Evolutionary conservation across 2,329 filamentous ascomycete genomes (phyloP).

Genomic region (Cercospora nicotianae): DNA sequence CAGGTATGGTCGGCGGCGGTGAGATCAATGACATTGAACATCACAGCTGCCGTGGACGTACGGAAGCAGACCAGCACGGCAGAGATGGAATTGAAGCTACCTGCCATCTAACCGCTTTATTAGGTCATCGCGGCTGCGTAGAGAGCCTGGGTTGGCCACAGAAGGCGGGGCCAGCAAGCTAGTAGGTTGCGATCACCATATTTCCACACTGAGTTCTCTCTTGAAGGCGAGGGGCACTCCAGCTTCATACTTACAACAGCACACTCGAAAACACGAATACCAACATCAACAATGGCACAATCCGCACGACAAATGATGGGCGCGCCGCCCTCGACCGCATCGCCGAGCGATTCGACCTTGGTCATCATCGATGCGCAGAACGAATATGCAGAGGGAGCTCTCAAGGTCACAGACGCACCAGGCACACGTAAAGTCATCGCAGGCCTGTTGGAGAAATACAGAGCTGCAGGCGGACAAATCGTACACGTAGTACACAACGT

Average conservation of each 20-base stretch:
- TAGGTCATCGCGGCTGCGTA: background rate
- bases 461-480: constrained; percentile 54
- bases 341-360: constrained; percentile 59
- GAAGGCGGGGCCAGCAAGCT: background rate
- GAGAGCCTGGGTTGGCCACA: background rate
- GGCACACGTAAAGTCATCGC: constrained; percentile 59
- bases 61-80: background rate
- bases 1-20: background rate
- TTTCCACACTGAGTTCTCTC: background rate
- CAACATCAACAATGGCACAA: constrained; percentile 21
- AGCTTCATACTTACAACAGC: background rate
- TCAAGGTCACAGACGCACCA: constrained; percentile 57
- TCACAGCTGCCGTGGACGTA: background rate
- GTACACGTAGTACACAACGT: constrained; percentile 63
- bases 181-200: background rate
- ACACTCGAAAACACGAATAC: background rate
- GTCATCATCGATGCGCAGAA: constrained; percentile 72
- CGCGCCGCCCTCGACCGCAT: constrained; percentile 56
- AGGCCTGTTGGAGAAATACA: constrained; percentile 60
- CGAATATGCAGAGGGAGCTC: constrained; percentile 62
- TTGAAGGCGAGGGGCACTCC: background rate
- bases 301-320: constrained; percentile 58
- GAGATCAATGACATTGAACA: background rate
- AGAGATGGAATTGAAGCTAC: constrained; percentile 1
- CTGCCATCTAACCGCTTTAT: background rate